Evolutionary conservation across 768 basidiomycete species (phyloP).

Genomic region (Tulasnella sp.): DNA sequence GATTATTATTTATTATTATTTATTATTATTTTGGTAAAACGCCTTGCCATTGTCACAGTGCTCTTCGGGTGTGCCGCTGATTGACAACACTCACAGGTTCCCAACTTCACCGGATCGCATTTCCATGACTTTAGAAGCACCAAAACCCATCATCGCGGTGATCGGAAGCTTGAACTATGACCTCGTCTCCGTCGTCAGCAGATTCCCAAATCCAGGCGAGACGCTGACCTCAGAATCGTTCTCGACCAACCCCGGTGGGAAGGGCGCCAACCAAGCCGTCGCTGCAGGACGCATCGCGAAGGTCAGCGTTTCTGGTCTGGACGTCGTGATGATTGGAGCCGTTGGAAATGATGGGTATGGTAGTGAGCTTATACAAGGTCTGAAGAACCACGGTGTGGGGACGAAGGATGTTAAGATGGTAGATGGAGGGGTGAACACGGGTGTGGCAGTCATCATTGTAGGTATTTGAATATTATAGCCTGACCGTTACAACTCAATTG

Average conservation of each 20-base stretch:
- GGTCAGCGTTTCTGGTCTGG: background rate
- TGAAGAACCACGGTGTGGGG: slow-evolving; percentile 11
- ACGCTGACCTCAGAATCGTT: slow-evolving; percentile 15
- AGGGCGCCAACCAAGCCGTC: slow-evolving; percentile 18
- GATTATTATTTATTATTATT: too few species aligned
- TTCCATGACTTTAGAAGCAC: background rate
- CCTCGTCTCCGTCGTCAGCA: slow-evolving; percentile 4
- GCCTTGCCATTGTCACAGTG: background rate
- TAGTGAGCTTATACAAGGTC: background rate
- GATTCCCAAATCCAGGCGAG: slow-evolving; percentile 14
- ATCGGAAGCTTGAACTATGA: slow-evolving; percentile 16
- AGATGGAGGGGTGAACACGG: slow-evolving; percentile 1
- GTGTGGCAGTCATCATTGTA: slow-evolving; percentile 17
- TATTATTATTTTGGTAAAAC: too few species aligned
- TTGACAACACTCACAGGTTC: background rate
- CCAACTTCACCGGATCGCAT: background rate
- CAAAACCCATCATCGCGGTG: slow-evolving; percentile 3
- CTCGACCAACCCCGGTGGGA: slow-evolving; percentile 14
- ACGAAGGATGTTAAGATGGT: background rate
- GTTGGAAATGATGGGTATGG: slow-evolving; percentile 17
- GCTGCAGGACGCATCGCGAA: slow-evolving; percentile 10
- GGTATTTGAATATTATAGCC: background rate
- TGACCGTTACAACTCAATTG: too few species aligned
- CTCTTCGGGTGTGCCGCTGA: background rate
- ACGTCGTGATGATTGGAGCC: slow-evolving; percentile 14